Conservation (phyloP, 2,329 filamentous ascomycete species). For the Sarocladiaceae sp. region DNA sequence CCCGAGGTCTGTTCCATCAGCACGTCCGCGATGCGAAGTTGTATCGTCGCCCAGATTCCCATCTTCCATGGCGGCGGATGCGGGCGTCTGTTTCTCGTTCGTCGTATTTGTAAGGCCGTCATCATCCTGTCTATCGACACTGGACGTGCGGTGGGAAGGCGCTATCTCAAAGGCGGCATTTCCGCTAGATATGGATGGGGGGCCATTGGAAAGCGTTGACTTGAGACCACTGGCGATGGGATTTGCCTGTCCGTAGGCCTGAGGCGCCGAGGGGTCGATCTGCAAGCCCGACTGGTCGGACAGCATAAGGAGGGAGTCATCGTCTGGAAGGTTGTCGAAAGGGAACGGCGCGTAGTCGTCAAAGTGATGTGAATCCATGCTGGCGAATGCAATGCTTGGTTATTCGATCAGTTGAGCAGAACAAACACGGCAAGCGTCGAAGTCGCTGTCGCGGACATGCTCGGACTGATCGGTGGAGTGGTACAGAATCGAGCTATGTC, state of each 20-base stretch:
- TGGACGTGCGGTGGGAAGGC: constrained; percentile 17
- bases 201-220: constrained; percentile 15
- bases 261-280: constrained; percentile 19
- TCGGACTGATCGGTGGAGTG: too few species aligned
- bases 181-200: not conserved
- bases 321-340: constrained; percentile 32
- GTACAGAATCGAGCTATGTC: too few species aligned
- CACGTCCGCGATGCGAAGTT: constrained; percentile 32
- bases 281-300: constrained; percentile 27
- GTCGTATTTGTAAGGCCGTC: constrained; percentile 33
- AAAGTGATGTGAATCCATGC: constrained; percentile 44
- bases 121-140: constrained; percentile 38
- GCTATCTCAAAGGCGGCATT: not conserved
- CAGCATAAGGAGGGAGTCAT: constrained; percentile 18
- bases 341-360: constrained; percentile 44
- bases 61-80: constrained; percentile 45
- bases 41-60: constrained; percentile 54
- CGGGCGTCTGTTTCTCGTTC: constrained; percentile 21
- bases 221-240: constrained; percentile 14
- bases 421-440: too few species aligned
- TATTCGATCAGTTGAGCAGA: not conserved
- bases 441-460: not conserved
- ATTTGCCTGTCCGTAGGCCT: constrained; percentile 15
- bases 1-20: constrained; percentile 48
- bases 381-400: constrained; percentile 9